Conservation (phyloP, 192 early-diverging fungal species). For the Coemansia sp. region DNA sequence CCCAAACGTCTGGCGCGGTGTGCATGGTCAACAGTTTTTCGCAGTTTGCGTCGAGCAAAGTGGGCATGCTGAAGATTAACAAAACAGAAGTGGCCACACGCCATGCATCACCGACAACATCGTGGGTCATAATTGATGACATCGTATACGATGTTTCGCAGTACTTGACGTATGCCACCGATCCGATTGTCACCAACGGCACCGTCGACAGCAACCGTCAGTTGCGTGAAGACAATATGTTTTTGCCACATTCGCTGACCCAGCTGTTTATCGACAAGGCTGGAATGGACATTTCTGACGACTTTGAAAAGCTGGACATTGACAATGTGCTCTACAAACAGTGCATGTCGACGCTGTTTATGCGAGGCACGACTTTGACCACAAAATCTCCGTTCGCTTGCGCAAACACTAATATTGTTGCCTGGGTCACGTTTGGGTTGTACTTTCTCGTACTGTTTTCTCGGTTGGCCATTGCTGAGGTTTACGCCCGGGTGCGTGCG, state of each 20-base stretch:
- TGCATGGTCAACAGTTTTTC: slow-evolving; percentile 28
- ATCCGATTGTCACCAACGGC: slow-evolving; percentile 33
- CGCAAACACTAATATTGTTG: slow-evolving; percentile 54
- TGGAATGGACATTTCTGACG: slow-evolving; percentile 33
- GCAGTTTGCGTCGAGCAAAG: slow-evolving; percentile 35
- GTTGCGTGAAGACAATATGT: slow-evolving; percentile 29
- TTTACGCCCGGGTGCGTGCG: slow-evolving; percentile 30
- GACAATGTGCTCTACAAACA: slow-evolving; percentile 38
- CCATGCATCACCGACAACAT: slow-evolving; percentile 27
- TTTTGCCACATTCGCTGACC: slow-evolving; percentile 35
- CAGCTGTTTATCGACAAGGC: slow-evolving; percentile 37
- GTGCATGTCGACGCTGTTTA: slow-evolving; percentile 40
- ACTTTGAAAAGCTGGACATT: slow-evolving; percentile 18
- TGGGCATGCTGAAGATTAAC: slow-evolving; percentile 43
- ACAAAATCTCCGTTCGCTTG: slow-evolving; percentile 52
- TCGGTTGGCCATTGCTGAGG: slow-evolving; percentile 37
- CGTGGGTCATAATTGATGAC: slow-evolving; percentile 42
- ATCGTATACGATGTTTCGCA: slow-evolving; percentile 41
- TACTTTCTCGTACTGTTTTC: slow-evolving; percentile 43
- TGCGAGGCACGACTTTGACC: slow-evolving; percentile 38
- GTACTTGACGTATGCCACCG: slow-evolving; percentile 36
- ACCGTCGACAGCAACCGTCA: slow-evolving; percentile 28
- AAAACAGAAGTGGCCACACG: slow-evolving; percentile 16
- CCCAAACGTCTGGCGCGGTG: slow-evolving; percentile 37
- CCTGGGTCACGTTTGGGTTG: slow-evolving; percentile 51